Conservation (phyloP, 1,284 basidiomycete genomes). For the Veloboletus limbatus region DNA sequence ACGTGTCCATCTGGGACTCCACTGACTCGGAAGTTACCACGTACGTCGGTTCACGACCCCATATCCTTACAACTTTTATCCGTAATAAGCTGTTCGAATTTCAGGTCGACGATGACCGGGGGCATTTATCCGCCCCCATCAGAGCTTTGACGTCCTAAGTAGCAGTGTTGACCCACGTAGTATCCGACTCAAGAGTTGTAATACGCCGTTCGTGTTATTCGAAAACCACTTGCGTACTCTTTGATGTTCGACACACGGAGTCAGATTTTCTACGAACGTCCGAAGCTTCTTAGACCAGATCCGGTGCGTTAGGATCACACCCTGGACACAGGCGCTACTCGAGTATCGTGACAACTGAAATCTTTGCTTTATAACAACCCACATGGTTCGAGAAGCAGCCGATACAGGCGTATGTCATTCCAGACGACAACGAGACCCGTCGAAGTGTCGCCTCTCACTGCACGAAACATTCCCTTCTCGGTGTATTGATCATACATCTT, state of each 20-base stretch:
- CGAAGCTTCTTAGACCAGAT: too few species aligned
- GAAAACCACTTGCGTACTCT: too few species aligned
- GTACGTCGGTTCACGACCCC: too few species aligned
- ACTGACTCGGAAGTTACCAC: neutral
- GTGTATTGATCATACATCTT: too few species aligned
- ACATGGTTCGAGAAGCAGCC: neutral
- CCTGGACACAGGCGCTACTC: too few species aligned
- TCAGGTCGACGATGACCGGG: neutral
- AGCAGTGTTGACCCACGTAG: too few species aligned
- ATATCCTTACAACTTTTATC: neutral
- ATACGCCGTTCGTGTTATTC: neutral
- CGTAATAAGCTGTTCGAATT: neutral
- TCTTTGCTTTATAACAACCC: neutral
- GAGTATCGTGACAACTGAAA: too few species aligned
- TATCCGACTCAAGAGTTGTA: neutral
- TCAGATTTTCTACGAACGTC: slow-evolving; percentile 1
- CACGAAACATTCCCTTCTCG: neutral
- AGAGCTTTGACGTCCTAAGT: too few species aligned
- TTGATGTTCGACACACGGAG: neutral
- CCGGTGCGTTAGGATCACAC: too few species aligned
- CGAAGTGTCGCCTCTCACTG: neutral
- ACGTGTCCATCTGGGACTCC: neutral
- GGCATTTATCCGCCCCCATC: neutral
- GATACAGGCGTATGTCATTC: slow-evolving; percentile 2
- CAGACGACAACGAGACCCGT: neutral